Evolutionary conservation across 192 early-diverging fungal genomes (phyloP).

Genomic region (Gaertneriomyces semiglobifer): DNA sequence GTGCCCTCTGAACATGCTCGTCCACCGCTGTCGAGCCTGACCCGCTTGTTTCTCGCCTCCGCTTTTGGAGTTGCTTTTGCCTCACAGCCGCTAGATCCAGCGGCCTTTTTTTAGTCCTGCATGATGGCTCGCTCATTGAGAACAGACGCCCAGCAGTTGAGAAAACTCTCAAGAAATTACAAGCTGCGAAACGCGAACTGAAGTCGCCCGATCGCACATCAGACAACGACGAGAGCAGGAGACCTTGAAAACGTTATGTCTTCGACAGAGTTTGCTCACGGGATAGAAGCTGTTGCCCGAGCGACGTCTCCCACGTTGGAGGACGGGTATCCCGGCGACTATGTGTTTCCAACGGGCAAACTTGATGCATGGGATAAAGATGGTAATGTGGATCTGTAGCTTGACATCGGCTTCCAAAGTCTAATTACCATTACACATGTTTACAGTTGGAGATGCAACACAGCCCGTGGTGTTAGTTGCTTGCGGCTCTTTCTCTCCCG

Average conservation of each 20-base stretch:
- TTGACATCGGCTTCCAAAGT: not conserved
- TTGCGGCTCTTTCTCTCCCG: slow-evolving; percentile 95
- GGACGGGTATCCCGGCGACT: slow-evolving; percentile 8
- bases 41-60: not conserved
- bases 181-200: no score
- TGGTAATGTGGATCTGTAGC: not conserved
- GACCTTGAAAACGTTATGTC: no score
- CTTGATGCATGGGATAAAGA: not conserved
- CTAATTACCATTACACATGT: not conserved
- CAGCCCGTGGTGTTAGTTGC: slow-evolving; percentile 87
- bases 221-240: no score
- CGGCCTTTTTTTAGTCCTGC: not conserved
- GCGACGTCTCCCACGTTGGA: no score
- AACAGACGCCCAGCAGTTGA: no score
- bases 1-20: not conserved
- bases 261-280: no score
- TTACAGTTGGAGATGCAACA: slow-evolving; percentile 38
- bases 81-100: slow-evolving; percentile 10
- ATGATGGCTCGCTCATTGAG: no score
- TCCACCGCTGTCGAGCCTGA: not conserved
- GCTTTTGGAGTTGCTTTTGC: slow-evolving; percentile 13
- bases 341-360: slow-evolving; percentile 21
- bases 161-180: no score
- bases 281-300: no score
- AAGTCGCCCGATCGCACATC: no score